Conservation (phyloP, 2,329 filamentous ascomycete genomes). For the Scopulariopsis brevicaulis region DNA sequence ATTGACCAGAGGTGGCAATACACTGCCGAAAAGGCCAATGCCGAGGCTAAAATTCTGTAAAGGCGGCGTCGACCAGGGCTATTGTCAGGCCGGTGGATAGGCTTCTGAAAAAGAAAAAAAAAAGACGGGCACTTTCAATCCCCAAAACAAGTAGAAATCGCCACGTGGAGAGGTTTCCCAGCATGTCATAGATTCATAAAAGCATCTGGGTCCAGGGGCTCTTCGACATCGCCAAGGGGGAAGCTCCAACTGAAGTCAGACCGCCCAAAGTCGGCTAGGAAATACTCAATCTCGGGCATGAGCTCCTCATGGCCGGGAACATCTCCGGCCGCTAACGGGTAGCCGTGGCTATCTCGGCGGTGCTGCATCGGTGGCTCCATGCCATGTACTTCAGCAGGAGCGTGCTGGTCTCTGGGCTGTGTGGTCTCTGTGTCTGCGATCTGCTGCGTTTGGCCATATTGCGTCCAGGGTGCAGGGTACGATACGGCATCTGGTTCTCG, state of each 20-base stretch:
- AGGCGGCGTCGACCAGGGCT: too few relatives aligned
- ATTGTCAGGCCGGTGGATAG: too few relatives aligned
- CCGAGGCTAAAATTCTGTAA: too few relatives aligned
- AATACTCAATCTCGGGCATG: background rate
- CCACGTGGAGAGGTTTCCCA: too few relatives aligned
- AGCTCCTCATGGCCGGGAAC: background rate
- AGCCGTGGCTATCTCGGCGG: too few relatives aligned
- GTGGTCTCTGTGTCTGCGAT: too few relatives aligned
- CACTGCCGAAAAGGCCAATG: too few relatives aligned
- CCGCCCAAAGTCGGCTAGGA: background rate
- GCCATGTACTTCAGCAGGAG: background rate
- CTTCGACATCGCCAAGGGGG: background rate
- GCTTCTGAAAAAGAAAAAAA: too few relatives aligned
- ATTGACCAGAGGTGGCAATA: too few relatives aligned
- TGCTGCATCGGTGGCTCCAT: background rate
- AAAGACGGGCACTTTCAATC: too few relatives aligned
- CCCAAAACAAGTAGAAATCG: too few relatives aligned
- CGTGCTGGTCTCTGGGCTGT: background rate
- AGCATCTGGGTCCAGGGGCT: background rate
- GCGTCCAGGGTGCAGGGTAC: background rate
- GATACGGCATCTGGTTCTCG: background rate
- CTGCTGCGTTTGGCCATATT: background rate
- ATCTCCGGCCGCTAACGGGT: background rate
- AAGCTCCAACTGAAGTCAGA: background rate
- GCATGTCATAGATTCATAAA: background rate